phyloP scores from a whole-genome alignment of 2,329 filamentous ascomycete genomes.

The Ceratocystis alfenasii region DNA sequence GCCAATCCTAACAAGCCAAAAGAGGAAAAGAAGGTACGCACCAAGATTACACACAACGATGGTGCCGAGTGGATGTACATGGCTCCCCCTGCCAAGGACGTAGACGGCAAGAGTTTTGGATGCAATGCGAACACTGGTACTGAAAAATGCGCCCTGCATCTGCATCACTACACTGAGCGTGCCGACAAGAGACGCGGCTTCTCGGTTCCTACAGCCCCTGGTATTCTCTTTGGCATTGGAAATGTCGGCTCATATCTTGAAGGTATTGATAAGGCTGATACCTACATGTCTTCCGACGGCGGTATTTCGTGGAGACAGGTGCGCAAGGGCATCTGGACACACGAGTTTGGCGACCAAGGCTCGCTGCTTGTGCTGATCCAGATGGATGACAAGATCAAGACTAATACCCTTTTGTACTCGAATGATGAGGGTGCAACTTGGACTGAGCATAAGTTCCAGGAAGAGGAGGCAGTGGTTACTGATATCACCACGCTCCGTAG shows the following conservation, averaged over 20 bases:
- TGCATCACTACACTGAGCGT: slow-evolving; percentile 93
- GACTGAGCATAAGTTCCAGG: slow-evolving; percentile 61
- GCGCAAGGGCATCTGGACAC: slow-evolving; percentile 79
- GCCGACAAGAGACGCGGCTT: slow-evolving; percentile 71
- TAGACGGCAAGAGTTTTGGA: slow-evolving; percentile 56
- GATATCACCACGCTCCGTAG: slow-evolving; percentile 82
- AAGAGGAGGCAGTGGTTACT: slow-evolving; percentile 57
- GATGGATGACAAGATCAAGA: slow-evolving; percentile 53
- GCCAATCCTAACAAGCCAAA: slow-evolving; percentile 57
- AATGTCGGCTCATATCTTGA: slow-evolving; percentile 69
- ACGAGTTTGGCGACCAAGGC: slow-evolving; percentile 92
- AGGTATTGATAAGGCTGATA: slow-evolving; percentile 61
- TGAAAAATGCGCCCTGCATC: slow-evolving; percentile 69
- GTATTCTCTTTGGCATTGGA: slow-evolving; percentile 79
- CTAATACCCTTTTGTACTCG: slow-evolving; percentile 61
- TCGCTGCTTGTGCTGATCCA: slow-evolving; percentile 83
- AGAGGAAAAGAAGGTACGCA: slow-evolving; percentile 67
- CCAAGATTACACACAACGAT: slow-evolving; percentile 92
- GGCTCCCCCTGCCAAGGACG: slow-evolving; percentile 56
- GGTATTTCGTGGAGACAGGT: slow-evolving; percentile 77
- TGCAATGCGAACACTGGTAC: slow-evolving; percentile 51
- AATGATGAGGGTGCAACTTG: slow-evolving; percentile 71
- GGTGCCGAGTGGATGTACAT: slow-evolving; percentile 76
- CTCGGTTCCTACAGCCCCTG: slow-evolving; percentile 76
- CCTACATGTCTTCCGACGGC: slow-evolving; percentile 84